Conservation (phyloP, 2,329 filamentous ascomycete species). For the Alternaria consortialis region DNA sequence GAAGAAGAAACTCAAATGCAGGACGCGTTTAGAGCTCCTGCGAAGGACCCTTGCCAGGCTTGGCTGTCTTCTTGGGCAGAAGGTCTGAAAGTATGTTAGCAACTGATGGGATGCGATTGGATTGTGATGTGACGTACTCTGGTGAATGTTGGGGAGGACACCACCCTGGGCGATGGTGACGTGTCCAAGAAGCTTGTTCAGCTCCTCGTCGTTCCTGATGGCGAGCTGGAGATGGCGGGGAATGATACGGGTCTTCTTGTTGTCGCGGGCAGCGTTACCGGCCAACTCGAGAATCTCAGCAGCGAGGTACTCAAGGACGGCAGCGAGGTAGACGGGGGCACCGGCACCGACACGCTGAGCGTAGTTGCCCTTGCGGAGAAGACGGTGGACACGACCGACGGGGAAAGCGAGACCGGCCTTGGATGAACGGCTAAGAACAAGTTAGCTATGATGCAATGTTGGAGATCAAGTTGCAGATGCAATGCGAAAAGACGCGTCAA, state of each 20-base stretch:
- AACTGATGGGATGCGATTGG: conserved; percentile 11
- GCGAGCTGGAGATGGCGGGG: conserved; percentile 98
- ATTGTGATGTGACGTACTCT: conserved; percentile 73
- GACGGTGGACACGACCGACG: conserved; percentile 98
- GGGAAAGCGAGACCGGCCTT: conserved; percentile 99
- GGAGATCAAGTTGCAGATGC: conserved; percentile 13
- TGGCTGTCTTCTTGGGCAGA: conserved; percentile 98
- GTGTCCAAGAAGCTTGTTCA: conserved; percentile 98
- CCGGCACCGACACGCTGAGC: conserved; percentile 99
- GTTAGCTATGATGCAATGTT: conserved; percentile 34
- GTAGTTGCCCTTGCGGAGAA: conserved; percentile 99
- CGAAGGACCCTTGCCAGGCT: conserved; percentile 90
- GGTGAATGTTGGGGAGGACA: conserved; percentile 97
- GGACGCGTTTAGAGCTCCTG: conserved; percentile 82
- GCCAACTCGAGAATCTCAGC: conserved; percentile 99
- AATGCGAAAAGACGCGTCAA: conserved; percentile 39
- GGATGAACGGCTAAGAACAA: conserved; percentile 83
- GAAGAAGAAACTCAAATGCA: conserved; percentile 47
- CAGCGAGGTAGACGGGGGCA: conserved; percentile 95
- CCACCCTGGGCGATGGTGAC: conserved; percentile 97
- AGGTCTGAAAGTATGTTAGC: conserved; percentile 74
- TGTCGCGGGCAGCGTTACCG: conserved; percentile 97
- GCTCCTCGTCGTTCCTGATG: conserved; percentile 98
- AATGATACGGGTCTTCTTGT: conserved; percentile 99
- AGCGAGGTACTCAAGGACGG: conserved; percentile 97